These are phyloP conservation scores for Macrolepiota albuminosa DNA, from an alignment of 768 basidiomycete species.

Conservation along the genomic window DNA sequence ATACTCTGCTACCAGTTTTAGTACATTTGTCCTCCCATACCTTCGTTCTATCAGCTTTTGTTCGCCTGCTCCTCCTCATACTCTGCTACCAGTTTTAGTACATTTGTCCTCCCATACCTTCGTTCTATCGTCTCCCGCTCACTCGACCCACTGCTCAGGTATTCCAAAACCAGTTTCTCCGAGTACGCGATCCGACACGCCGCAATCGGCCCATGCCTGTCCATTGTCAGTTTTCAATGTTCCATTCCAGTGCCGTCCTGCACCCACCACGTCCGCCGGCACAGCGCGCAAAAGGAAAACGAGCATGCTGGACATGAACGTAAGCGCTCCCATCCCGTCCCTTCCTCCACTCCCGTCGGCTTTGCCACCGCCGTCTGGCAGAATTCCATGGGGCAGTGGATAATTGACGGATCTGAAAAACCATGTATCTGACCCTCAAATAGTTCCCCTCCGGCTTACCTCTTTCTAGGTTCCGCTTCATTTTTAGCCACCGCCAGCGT, in stretches of 20 bases:
- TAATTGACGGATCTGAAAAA: constrained; percentile 63
- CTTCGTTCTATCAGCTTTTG: no score
- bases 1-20: constrained; percentile 54
- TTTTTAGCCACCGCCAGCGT: constrained; percentile 76
- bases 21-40: constrained; percentile 60
- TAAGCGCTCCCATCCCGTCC: constrained; percentile 66
- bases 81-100: constrained; percentile 54
- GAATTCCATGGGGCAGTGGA: constrained; percentile 73
- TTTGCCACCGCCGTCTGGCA: constrained; percentile 80
- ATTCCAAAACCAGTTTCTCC: constrained; percentile 63
- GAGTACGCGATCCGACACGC: constrained; percentile 65
- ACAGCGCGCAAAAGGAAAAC: constrained; percentile 82
- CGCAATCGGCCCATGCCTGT: constrained; percentile 79
- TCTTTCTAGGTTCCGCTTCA: constrained; percentile 67
- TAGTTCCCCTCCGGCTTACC: constrained; percentile 35
- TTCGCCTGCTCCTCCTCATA: constrained; percentile 76
- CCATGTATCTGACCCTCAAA: background rate
- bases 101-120: constrained; percentile 57
- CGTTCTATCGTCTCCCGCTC: constrained; percentile 51
- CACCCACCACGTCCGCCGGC: constrained; percentile 71
- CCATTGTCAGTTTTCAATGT: constrained; percentile 6
- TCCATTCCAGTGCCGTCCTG: background rate
- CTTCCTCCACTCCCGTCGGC: constrained; percentile 45
- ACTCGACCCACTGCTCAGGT: constrained; percentile 50
- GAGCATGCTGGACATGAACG: constrained; percentile 67